Base-by-base conservation (phyloP, 2,329 filamentous ascomycete species). In the Neonectria sp. region DNA sequence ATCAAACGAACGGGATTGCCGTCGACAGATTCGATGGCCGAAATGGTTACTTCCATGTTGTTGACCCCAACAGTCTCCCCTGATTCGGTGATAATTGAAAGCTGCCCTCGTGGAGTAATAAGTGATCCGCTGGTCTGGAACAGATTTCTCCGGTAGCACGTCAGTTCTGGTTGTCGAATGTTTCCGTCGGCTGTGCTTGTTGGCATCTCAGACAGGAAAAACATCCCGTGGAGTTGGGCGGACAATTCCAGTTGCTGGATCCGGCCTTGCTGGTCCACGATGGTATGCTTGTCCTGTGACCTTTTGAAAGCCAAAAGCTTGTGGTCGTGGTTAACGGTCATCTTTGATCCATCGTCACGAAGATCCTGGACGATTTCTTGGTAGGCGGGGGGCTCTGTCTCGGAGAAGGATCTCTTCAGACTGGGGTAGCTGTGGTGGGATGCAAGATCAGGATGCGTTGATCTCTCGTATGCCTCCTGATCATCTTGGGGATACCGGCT, bases 61-160 rank as follows among this genome's bases (percentile, higher is more conserved):
- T 90, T 89, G 55, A 98, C 94, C 2, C 93, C 92, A 46, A 97
- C 91, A 51, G 93, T 92, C 79, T 97, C 93, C 51, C 94, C 94
- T 60, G 93, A 90, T 66, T 97, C 95, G 21, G 91, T 93, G 79
- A 97, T 86, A 62, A 97, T 90, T 58, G 92, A 96, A 62, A 95
- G 86, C 69, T 95, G 88, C 31, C 90, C 91, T 69, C 94, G 86
- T 2, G 95, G 94, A 15, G 95, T 87, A 46, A 94, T 94, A 65
- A 97, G 89, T 6, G 92, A 95, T 65, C 95, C 95, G 68, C 95
- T 97, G 77, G 98, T 97, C 80, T 98, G 95, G 81, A 98, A 98
- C 55, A 98, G 86, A 78, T 98, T 98, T 55, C 95, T 90, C 71
- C 95, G 92, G 82, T 98, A 98, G 86, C 95, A 98, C 3, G 95